Evolutionary conservation across 1,284 basidiomycete genomes (phyloP), one percentile per base, ranked within the genome.

Genomic region (Xerocomus amazonicus): DNA sequence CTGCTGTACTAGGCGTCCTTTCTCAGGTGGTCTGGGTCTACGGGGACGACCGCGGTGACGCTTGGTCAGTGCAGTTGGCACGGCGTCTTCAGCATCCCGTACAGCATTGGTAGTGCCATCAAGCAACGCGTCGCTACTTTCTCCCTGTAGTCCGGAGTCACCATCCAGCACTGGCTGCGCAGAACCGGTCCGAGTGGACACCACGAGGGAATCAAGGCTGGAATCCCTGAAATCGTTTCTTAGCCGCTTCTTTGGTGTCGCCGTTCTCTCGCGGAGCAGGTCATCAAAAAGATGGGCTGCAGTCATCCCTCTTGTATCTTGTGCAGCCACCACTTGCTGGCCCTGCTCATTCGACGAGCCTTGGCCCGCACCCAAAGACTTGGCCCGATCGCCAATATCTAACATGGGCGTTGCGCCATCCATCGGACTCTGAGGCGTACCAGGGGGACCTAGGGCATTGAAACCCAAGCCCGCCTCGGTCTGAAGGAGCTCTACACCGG

Each of bases 401-500:
- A 50, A 36, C 9, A 45, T 47, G n/a, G 68, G 65, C 3, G 58
- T 64, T 41, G 51, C 66, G 26, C 45, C 46, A 3, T 68, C 67
- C 49, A 50, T 23, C 17, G 53, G 53, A 42, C 55, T 63, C 40
- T 41, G 56, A 19, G 62, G 46, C 36, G 59, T 62, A 38, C 56
- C 53, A n/a, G 54, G 52, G 23, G 54, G 60, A 27, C 52, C 43
- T 31, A 51, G 51, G 31, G 52, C 44, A 45, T 51, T 56, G n/a
- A 63, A 59, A 41, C 51, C 57, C 6, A 56, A 43, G 9, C 56
- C 50, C 23, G 59, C 47, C 45, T 66, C 65, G 41, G 56, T 52
- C 40, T 70, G 69, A 50, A 70, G 51, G 17, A 67, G 47, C 31
- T 68, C 65, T 32, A 71, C 72, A 39, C 73, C 71, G 56, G 76